Conservation (phyloP, 78 protist genomes). For the Diacronema lutheri region DNA sequence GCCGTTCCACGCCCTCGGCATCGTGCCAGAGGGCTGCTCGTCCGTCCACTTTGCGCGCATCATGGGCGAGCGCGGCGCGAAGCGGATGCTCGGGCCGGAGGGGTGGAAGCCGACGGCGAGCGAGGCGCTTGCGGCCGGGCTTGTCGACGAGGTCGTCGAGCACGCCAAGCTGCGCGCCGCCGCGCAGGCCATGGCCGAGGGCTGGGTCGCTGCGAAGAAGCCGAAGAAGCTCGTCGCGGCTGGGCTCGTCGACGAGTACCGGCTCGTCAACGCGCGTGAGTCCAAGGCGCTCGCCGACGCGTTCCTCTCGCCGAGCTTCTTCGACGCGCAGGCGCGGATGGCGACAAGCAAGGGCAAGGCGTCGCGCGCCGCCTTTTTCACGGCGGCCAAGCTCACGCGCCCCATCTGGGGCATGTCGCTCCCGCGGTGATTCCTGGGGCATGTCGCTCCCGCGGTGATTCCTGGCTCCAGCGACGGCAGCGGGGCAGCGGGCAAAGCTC, state of each 20-base stretch:
- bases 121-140: background rate
- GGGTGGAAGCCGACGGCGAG: background rate
- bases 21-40: conserved; percentile 15
- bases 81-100: background rate
- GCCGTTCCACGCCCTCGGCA: conserved; percentile 1
- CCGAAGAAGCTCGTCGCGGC: background rate
- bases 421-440: too few relatives aligned
- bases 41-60: background rate
- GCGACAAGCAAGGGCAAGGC: too few relatives aligned
- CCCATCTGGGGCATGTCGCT: too few relatives aligned
- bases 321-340: background rate
- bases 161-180: background rate
- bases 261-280: background rate
- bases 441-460: too few relatives aligned
- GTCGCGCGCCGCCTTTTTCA: too few relatives aligned
- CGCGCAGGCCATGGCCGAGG: background rate
- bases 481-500: too few relatives aligned
- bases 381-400: too few relatives aligned
- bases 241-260: background rate
- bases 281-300: conserved; percentile 9
- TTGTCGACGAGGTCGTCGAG: background rate
- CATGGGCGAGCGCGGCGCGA: background rate
- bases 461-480: too few relatives aligned
- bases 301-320: background rate
- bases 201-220: background rate